A percentile compares a stretch with the other conserved stretches of the same genome.
phyloP scores from a whole-genome alignment of 2,329 filamentous ascomycete genomes.

The Aspergillus hiratsukae region DNA sequence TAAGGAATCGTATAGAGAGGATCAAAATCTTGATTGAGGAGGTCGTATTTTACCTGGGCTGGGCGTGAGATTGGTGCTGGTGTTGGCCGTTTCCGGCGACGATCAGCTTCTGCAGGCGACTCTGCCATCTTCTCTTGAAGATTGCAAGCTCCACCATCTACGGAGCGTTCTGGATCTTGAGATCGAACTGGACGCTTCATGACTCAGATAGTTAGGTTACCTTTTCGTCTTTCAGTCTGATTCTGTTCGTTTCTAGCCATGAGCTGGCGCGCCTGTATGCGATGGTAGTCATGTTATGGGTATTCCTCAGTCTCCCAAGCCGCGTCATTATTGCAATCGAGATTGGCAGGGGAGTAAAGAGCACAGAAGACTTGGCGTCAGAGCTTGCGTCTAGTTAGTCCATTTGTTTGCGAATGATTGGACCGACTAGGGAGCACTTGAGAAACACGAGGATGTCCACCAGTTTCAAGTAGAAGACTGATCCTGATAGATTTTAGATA shows the following conservation, averaged over 20 bases:
- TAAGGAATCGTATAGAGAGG: not conserved
- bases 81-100: constrained; percentile 8
- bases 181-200: not conserved
- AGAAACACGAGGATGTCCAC: not conserved
- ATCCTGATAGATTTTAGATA: not conserved
- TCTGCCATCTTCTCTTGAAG: not conserved
- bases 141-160: constrained; percentile 6
- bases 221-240: not conserved
- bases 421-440: not conserved
- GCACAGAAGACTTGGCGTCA: constrained; percentile 1
- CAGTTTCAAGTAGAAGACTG: not conserved
- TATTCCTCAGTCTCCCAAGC: constrained; percentile 3
- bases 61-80: not conserved
- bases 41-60: constrained; percentile 4
- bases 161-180: not conserved
- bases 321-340: constrained; percentile 5
- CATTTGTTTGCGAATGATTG: not conserved
- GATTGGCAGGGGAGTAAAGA: not conserved
- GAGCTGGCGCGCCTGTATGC: not conserved
- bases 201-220: not conserved
- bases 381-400: not conserved
- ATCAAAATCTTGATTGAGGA: not conserved
- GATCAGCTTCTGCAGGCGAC: not conserved
- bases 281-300: not conserved
- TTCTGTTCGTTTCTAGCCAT: not conserved